phyloP scores from a whole-genome alignment of 352 stramenopile genomes.

The Pythium rhizo-oryzae region DNA sequence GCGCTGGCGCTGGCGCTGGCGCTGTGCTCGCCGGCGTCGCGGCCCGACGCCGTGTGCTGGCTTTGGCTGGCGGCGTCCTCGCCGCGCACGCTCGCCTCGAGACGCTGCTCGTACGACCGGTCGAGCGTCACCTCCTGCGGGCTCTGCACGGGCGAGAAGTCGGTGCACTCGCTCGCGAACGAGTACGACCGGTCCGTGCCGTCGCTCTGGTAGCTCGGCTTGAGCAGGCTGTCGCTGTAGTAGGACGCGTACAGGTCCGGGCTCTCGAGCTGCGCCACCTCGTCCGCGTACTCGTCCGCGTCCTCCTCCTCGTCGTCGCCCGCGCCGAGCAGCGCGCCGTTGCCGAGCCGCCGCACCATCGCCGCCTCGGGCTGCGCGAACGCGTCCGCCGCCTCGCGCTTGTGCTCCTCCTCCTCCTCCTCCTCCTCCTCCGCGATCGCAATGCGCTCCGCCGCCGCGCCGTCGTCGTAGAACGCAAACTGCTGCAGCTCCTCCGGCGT shows the following conservation, averaged over 20 bases:
- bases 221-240: slow-evolving; percentile 31
- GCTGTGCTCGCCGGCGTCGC: slow-evolving; percentile 23
- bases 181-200: slow-evolving; percentile 72
- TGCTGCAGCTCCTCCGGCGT: slow-evolving; percentile 24
- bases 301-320: slow-evolving; percentile 27
- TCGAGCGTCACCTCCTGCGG: slow-evolving; percentile 29
- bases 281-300: slow-evolving; percentile 31
- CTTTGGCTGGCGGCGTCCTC: slow-evolving; percentile 54
- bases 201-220: slow-evolving; percentile 53
- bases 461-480: slow-evolving; percentile 17
- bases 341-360: slow-evolving; percentile 11
- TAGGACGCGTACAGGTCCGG: slow-evolving; percentile 34
- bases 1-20: slow-evolving; percentile 17
- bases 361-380: slow-evolving; percentile 18
- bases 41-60: slow-evolving; percentile 29
- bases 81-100: slow-evolving; percentile 52
- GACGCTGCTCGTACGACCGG: slow-evolving; percentile 64
- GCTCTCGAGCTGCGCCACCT: slow-evolving; percentile 34
- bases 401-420: slow-evolving; percentile 37
- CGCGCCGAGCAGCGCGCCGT: background rate
- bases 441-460: slow-evolving; percentile 9
- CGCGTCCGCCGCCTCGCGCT: slow-evolving; percentile 33
- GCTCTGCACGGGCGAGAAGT: slow-evolving; percentile 38
- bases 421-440: slow-evolving; percentile 27
- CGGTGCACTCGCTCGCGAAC: slow-evolving; percentile 53